These are phyloP conservation scores for Chalciporus sphaerocephalus DNA, from an alignment of 768 basidiomycete species.

Conservation along the genomic window DNA sequence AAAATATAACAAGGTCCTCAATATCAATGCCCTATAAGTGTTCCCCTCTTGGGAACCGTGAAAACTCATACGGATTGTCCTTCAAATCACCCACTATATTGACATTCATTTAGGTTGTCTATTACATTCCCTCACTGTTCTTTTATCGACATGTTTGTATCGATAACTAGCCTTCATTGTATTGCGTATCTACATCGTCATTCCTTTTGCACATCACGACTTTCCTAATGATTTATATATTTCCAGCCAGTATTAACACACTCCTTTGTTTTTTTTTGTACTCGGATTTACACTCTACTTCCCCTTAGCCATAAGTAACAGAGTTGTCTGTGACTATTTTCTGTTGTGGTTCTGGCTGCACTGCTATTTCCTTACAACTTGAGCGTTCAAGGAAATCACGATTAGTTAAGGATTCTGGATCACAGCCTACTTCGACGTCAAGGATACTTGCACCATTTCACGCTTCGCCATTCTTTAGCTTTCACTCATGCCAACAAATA, in stretches of 20 bases:
- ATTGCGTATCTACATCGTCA: neutral
- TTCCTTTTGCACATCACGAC: neutral
- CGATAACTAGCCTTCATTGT: neutral
- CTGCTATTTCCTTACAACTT: neutral
- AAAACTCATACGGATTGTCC: neutral
- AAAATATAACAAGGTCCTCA: neutral
- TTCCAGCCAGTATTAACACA: neutral
- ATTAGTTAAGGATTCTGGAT: neutral
- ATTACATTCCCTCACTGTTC: neutral
- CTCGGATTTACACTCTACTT: too few species aligned
- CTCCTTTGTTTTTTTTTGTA: neutral
- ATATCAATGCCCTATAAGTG: too few species aligned
- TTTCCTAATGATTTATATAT: neutral
- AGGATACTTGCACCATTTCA: neutral
- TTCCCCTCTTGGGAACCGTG: neutral
- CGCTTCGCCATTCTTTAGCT: neutral
- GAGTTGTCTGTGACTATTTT: neutral
- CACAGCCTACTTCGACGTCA: neutral
- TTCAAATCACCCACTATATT: neutral
- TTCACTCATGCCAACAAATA: constrained; percentile 26
- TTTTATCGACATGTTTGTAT: neutral
- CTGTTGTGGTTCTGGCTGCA: neutral
- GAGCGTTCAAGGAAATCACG: neutral
- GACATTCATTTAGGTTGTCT: neutral
- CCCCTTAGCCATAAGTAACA: too few species aligned